phyloP scores from a whole-genome alignment of 1,284 basidiomycete genomes.

The Moesziomyces globuligerus region DNA sequence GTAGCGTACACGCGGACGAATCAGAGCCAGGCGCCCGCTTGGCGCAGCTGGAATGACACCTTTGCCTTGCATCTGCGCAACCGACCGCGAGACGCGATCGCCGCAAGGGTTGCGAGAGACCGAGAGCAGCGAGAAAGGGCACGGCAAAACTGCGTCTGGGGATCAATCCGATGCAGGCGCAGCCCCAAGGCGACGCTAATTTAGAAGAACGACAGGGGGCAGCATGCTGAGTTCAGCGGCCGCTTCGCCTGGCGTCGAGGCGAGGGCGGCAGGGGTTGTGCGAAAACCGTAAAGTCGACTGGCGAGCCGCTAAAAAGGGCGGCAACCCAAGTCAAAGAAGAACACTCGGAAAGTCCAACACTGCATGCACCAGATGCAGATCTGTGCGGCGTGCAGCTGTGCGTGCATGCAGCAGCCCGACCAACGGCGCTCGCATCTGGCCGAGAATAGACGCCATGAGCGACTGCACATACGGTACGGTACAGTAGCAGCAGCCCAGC shows the following conservation, averaged over 20 bases:
- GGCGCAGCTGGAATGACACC: too few relatives aligned
- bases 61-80: too few relatives aligned
- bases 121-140: too few relatives aligned
- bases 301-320: conserved; percentile 4
- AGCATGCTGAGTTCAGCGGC: neutral
- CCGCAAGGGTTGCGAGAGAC: too few relatives aligned
- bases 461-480: neutral
- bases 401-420: conserved; percentile 11
- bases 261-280: too few relatives aligned
- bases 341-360: conserved; percentile 4
- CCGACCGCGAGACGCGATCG: too few relatives aligned
- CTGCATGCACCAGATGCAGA: conserved; percentile 34
- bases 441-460: neutral
- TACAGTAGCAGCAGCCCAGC: too few relatives aligned
- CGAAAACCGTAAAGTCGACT: neutral
- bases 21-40: neutral
- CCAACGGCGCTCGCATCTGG: conserved; percentile 2
- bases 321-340: conserved; percentile 5
- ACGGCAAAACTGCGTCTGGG: too few relatives aligned
- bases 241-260: too few relatives aligned
- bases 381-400: conserved; percentile 40
- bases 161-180: too few relatives aligned
- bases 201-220: neutral
- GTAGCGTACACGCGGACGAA: neutral
- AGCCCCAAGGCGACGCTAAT: neutral